phyloP scores from a whole-genome alignment of 371 early-diverging fungal genomes.

The Rhizopus delemar region DNA sequence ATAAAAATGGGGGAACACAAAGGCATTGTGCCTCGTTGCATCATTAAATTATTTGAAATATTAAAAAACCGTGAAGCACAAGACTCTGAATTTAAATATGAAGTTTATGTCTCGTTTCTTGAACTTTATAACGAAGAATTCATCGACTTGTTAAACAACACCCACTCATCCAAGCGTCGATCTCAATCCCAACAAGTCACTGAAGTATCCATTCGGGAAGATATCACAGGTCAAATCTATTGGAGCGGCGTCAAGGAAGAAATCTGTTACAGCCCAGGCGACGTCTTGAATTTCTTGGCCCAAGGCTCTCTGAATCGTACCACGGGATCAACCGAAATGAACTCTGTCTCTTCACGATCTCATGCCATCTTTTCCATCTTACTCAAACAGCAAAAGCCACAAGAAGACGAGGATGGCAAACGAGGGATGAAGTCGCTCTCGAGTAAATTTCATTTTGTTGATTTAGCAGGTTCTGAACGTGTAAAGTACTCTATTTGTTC shows the following conservation, averaged over 20 bases:
- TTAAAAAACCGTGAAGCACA: constrained; percentile 40
- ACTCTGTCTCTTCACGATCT: constrained; percentile 89
- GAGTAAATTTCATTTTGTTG: constrained; percentile 97
- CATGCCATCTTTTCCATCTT: constrained; percentile 96
- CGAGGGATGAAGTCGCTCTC: constrained; percentile 12
- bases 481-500: constrained; percentile 11
- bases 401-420: constrained; percentile 15
- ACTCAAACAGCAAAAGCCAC: constrained; percentile 61
- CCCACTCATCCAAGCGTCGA: constrained; percentile 7
- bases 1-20: too few relatives aligned
- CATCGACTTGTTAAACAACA: constrained; percentile 68
- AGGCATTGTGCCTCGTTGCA: constrained; percentile 91
- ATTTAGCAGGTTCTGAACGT: constrained; percentile 98
- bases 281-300: constrained; percentile 68
- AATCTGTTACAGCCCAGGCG: constrained; percentile 67
- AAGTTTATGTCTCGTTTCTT: constrained; percentile 65
- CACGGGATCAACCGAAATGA: constrained; percentile 95
- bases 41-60: constrained; percentile 62
- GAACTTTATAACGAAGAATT: constrained; percentile 98
- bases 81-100: constrained; percentile 45
- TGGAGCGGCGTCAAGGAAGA: constrained; percentile 87
- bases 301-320: constrained; percentile 80
- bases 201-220: constrained; percentile 81
- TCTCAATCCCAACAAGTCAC: neutral
- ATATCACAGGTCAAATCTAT: constrained; percentile 80